Evolutionary conservation across 108 stramenopile species (phyloP), one percentile per base, ranked within the genome.

Genomic region (Cyclotella distinguenda): DNA sequence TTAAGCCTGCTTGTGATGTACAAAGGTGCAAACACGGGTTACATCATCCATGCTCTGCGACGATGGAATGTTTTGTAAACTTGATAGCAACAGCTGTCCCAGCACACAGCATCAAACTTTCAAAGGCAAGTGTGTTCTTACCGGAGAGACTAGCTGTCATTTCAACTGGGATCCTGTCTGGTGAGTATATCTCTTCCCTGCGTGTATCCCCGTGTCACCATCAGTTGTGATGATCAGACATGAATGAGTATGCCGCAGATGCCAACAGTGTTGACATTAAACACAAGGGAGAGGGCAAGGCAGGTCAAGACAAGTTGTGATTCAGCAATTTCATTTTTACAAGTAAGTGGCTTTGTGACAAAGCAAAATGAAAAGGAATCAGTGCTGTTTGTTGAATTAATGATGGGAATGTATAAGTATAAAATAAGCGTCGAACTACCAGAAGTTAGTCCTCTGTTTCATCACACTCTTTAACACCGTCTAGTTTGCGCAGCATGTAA

Each of bases 181-280:
- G 51, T 52, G 27, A 30, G 51, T 16, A 2, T 2, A 4, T 2
- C 2, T 31, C n/a, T n/a, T n/a, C 21, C 2, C 46, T 23, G 4
- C 16, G 40, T 42, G 2, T 4, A 1, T 16, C 16, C n/a, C 13
- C 2, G 5, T 42, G n/a, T 16, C 40, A 42, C 1, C 51, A 56
- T 34, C 23, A 38, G 55, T 7, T 56, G 55, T 56, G 55, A 56
- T 56, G 55, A 38, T 22, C 19, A 39, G 13, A 56, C 55, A 6
- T 56, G 19, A 28, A 19, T 21, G 55, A 56, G 39, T 56, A 38
- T 56, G 23, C 15, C 18, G 55, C 55, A 12, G 19, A 56, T 56
- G 55, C 55, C 18, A 19, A 11, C 1, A 16, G 36, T 10, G 55
- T 38, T 23, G 55, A 56, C 38, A 56, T 56, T 21, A 56, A 56